Percentiles rank a stretch among this genome's conserved stretches.
Evolutionary conservation across 257 asterid genomes (phyloP).

Genomic region (Jaltomata sinuosa): DNA sequence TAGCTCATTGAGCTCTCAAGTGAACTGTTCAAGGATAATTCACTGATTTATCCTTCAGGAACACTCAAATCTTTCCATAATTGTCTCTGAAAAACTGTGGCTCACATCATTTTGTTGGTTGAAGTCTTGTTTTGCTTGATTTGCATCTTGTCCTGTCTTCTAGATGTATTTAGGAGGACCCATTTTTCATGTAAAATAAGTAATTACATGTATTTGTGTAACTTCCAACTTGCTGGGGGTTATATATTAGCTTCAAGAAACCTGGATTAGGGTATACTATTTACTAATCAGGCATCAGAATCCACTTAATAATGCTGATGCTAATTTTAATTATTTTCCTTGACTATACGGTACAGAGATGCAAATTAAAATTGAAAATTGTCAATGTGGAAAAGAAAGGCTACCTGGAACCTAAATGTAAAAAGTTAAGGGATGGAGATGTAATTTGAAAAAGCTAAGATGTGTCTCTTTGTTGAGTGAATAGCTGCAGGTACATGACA

Average conservation of each 20-base stretch:
- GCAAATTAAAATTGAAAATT: not conserved
- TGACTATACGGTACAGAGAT: not conserved
- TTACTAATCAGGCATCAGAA: not conserved
- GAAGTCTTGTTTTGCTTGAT: not conserved
- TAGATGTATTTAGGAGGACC: not conserved
- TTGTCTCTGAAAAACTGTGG: too few species aligned
- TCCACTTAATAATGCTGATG: not conserved
- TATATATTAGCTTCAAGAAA: not conserved
- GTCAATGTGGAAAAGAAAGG: not conserved
- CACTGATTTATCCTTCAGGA: too few species aligned
- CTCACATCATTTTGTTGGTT: too few species aligned
- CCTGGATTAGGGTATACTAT: not conserved
- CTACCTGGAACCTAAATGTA: not conserved
- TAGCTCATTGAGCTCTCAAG: too few species aligned
- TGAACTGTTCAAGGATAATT: too few species aligned
- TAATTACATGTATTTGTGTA: not conserved
- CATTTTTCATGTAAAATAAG: not conserved
- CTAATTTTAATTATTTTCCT: not conserved
- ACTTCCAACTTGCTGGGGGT: not conserved
- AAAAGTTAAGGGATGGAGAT: not conserved
- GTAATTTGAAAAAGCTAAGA: not conserved
- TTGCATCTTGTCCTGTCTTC: not conserved
- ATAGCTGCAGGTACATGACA: not conserved
- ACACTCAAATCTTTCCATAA: too few species aligned
- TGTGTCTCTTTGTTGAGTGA: not conserved